These are phyloP conservation scores for Zalaria obscura DNA, from an alignment of 2,329 filamentous ascomycete species.

Conservation along the genomic window DNA sequence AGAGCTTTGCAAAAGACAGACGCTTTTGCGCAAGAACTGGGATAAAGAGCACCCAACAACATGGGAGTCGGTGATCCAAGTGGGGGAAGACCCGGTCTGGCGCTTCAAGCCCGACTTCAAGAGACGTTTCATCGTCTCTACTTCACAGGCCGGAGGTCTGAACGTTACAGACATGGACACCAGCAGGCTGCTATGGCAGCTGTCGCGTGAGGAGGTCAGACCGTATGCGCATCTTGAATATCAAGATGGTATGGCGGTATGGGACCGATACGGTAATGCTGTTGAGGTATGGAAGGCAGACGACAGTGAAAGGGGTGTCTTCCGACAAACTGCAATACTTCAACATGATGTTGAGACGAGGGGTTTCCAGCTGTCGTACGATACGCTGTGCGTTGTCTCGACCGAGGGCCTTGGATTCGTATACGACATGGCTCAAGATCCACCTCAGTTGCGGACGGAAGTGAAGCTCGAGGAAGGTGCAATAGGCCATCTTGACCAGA, in stretches of 20 bases:
- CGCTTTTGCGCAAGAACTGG: slow-evolving; percentile 26
- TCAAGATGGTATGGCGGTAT: slow-evolving; percentile 30
- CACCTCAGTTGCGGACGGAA: slow-evolving; percentile 19
- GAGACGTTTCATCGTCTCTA: slow-evolving; percentile 30
- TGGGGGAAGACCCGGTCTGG: slow-evolving; percentile 29
- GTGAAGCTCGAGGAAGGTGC: slow-evolving; percentile 26
- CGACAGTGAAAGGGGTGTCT: slow-evolving; percentile 22
- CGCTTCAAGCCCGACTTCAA: slow-evolving; percentile 33
- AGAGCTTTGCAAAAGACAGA: slow-evolving; percentile 28
- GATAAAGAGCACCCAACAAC: slow-evolving; percentile 16
- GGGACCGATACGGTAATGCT: slow-evolving; percentile 29
- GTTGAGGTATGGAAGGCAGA: slow-evolving; percentile 31
- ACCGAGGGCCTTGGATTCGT: slow-evolving; percentile 30
- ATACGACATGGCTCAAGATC: slow-evolving; percentile 24
- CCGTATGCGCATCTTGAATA: slow-evolving; percentile 34
- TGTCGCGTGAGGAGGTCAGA: slow-evolving; percentile 19
- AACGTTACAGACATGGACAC: slow-evolving; percentile 33
- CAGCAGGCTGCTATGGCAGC: slow-evolving; percentile 24
- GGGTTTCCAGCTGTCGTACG: slow-evolving; percentile 30
- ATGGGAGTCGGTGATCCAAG: slow-evolving; percentile 25
- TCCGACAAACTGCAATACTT: slow-evolving; percentile 25
- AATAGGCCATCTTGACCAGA: slow-evolving; percentile 31
- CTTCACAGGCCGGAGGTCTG: slow-evolving; percentile 29
- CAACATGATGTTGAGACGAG: slow-evolving; percentile 28
- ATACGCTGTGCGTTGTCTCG: slow-evolving; percentile 32